These are phyloP conservation scores for Epichloe elymi DNA, from an alignment of 2,329 filamentous ascomycete species.

Conservation along the genomic window DNA sequence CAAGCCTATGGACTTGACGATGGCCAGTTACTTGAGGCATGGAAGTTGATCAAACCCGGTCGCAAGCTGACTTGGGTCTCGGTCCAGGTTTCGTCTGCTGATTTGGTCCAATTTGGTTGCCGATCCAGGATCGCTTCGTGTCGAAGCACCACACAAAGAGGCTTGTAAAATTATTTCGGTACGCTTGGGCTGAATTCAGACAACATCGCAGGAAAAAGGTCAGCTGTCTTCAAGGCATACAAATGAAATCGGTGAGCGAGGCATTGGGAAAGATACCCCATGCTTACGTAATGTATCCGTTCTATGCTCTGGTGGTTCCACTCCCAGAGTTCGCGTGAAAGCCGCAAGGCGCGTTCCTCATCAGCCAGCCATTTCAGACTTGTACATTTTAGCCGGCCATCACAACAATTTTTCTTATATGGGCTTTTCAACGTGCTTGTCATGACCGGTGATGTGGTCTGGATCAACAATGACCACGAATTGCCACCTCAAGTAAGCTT, in stretches of 20 bases:
- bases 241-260: no score
- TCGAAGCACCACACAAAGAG: no score
- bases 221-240: no score
- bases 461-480: background rate
- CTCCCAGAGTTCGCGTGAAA: background rate
- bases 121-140: no score
- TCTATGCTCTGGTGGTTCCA: background rate
- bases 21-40: constrained; percentile 8
- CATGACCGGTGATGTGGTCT: background rate
- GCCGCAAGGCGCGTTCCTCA: background rate
- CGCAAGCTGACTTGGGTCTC: background rate
- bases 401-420: background rate
- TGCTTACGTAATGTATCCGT: background rate
- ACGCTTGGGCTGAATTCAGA: no score
- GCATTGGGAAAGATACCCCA: no score
- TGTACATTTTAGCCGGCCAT: background rate
- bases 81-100: background rate
- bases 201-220: no score
- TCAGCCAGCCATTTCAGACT: background rate
- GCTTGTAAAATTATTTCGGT: no score
- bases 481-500: constrained; percentile 2
- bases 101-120: no score
- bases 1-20: constrained; percentile 43
- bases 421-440: background rate
- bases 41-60: no score